Conservation (phyloP, 768 basidiomycete genomes). For the Lyophyllum atratum region DNA sequence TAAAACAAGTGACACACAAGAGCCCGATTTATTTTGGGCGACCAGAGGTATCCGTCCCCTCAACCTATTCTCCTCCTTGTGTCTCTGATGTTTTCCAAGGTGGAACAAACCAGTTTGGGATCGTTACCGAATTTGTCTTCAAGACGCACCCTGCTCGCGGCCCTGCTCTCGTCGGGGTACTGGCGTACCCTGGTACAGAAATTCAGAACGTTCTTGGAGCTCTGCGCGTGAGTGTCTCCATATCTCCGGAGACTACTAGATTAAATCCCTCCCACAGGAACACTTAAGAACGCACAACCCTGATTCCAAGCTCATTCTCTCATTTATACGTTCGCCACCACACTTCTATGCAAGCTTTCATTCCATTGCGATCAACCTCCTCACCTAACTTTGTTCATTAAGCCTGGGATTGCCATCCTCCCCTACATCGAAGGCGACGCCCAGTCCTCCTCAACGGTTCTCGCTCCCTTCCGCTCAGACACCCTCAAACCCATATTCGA, state of each 20-base stretch:
- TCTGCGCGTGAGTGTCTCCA: no score
- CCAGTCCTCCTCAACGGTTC: conserved; percentile 6
- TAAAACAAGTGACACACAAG: no score
- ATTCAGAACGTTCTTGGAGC: conserved; percentile 9
- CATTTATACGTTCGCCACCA: conserved; percentile 8
- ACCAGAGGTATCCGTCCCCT: no score
- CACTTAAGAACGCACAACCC: background rate
- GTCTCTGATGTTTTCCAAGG: no score
- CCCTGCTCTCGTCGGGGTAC: conserved; percentile 7
- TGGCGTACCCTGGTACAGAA: conserved; percentile 18
- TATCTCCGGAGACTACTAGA: no score
- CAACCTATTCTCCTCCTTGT: no score
- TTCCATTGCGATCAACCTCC: background rate
- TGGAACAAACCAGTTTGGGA: conserved; percentile 23
- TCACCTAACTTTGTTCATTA: no score
- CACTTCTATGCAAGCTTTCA: conserved; percentile 10
- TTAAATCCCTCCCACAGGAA: background rate
- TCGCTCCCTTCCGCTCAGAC: conserved; percentile 19
- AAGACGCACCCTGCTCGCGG: conserved; percentile 12
- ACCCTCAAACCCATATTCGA: conserved; percentile 16
- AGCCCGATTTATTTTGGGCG: no score
- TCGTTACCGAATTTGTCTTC: conserved; percentile 20
- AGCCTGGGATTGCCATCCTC: no score
- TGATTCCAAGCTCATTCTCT: background rate
- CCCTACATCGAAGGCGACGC: no score